Conservation (phyloP, 2,329 filamentous ascomycete genomes). For the Epichloe sp. region DNA sequence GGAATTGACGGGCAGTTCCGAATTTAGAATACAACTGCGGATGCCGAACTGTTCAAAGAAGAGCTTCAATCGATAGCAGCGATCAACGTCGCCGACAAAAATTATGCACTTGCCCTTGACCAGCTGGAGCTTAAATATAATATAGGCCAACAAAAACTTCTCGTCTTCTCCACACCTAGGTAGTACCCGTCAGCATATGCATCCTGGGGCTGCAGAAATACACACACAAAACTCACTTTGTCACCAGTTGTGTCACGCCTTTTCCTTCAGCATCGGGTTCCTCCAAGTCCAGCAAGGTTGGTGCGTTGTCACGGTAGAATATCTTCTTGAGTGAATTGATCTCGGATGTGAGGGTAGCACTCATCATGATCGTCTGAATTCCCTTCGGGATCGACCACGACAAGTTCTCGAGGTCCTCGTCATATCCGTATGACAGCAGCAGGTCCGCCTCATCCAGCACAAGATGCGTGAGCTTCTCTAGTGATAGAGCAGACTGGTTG, state of each 20-base stretch:
- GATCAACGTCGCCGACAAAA: slow-evolving; percentile 70
- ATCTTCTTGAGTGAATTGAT: slow-evolving; percentile 73
- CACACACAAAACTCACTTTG: slow-evolving; percentile 42
- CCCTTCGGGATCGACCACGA: slow-evolving; percentile 68
- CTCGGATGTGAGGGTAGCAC: slow-evolving; percentile 79
- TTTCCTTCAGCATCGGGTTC: slow-evolving; percentile 67
- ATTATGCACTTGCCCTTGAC: slow-evolving; percentile 78
- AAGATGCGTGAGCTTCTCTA: slow-evolving; percentile 60
- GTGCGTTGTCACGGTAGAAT: slow-evolving; percentile 59
- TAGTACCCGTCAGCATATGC: slow-evolving; percentile 6
- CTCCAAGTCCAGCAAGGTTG: slow-evolving; percentile 67
- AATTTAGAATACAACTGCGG: slow-evolving; percentile 85
- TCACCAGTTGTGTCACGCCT: slow-evolving; percentile 73
- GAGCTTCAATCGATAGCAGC: slow-evolving; percentile 81
- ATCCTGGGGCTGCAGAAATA: neutral
- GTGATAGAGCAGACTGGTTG: slow-evolving; percentile 46
- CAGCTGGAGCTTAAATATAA: slow-evolving; percentile 88
- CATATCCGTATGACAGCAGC: slow-evolving; percentile 86
- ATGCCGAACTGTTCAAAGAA: slow-evolving; percentile 97
- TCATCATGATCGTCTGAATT: slow-evolving; percentile 86
- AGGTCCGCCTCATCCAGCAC: slow-evolving; percentile 93
- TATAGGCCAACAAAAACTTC: slow-evolving; percentile 85
- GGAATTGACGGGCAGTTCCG: slow-evolving; percentile 84
- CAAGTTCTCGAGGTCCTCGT: slow-evolving; percentile 74
- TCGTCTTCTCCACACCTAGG: slow-evolving; percentile 81